These are phyloP conservation scores for Phylloporus sp. DNA, from an alignment of 768 basidiomycete genomes.

Conservation along the genomic window DNA sequence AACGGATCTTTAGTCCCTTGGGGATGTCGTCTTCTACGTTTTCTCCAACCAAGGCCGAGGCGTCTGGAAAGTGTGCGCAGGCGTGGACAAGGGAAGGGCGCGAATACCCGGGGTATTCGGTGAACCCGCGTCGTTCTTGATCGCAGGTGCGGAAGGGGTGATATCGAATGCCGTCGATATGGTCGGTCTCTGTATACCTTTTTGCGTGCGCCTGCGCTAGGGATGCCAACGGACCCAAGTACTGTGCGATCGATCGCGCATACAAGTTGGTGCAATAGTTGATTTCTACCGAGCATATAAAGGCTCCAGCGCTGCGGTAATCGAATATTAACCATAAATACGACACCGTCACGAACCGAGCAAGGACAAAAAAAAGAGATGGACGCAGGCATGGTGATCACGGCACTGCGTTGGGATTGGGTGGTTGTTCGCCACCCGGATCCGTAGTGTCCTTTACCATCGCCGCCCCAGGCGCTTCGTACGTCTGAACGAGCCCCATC, in stretches of 20 bases:
- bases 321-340: too few relatives aligned
- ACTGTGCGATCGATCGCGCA: too few relatives aligned
- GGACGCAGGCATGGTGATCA: neutral
- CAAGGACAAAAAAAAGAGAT: too few relatives aligned
- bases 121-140: slow-evolving; percentile 21
- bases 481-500: slow-evolving; percentile 3
- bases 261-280: too few relatives aligned
- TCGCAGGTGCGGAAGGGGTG: slow-evolving; percentile 40
- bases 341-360: neutral
- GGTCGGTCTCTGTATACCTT: slow-evolving; percentile 23
- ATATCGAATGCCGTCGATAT: slow-evolving; percentile 40
- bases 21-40: slow-evolving; percentile 40
- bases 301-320: too few relatives aligned
- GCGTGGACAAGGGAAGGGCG: slow-evolving; percentile 32
- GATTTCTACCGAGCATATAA: too few relatives aligned
- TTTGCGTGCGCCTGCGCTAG: too few relatives aligned
- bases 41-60: slow-evolving; percentile 29
- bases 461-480: neutral
- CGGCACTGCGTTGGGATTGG: neutral
- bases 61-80: slow-evolving; percentile 31
- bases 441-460: neutral
- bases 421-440: neutral
- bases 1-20: slow-evolving; percentile 38
- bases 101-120: slow-evolving; percentile 31
- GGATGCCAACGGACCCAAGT: too few relatives aligned